A percentile compares a stretch with the other conserved stretches of the same genome.
Conservation (phyloP, 306 rosid species). For the Ceratonia siliqua region DNA sequence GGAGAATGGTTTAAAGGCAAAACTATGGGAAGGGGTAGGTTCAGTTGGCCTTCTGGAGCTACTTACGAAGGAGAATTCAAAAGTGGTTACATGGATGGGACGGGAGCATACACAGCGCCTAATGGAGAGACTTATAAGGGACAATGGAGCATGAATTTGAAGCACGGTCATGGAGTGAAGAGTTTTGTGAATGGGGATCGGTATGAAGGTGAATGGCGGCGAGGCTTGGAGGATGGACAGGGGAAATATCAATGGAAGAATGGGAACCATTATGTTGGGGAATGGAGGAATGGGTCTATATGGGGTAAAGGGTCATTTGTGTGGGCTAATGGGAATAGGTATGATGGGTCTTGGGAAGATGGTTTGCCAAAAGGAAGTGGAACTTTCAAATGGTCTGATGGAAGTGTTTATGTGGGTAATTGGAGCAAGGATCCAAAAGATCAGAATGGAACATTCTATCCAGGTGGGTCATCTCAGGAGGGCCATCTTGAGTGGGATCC, state of each 20-base stretch:
- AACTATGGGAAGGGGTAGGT: slow-evolving; percentile 78
- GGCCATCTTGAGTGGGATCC: slow-evolving; percentile 75
- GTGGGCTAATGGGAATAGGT: slow-evolving; percentile 70
- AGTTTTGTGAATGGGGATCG: slow-evolving; percentile 65
- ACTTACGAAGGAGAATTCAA: slow-evolving; percentile 92
- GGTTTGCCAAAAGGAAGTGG: slow-evolving; percentile 79
- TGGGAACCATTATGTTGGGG: slow-evolving; percentile 71
- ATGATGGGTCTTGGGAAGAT: slow-evolving; percentile 82
- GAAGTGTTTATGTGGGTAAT: slow-evolving; percentile 66
- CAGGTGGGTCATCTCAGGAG: slow-evolving; percentile 44
- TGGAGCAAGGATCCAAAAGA: slow-evolving; percentile 68
- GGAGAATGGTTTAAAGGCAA: slow-evolving; percentile 85
- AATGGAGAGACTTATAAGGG: slow-evolving; percentile 81
- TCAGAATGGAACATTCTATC: slow-evolving; percentile 61
- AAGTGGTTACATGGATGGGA: slow-evolving; percentile 80
- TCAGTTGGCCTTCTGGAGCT: slow-evolving; percentile 94
- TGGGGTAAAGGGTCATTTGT: slow-evolving; percentile 70
- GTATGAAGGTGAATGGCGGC: slow-evolving; percentile 84
- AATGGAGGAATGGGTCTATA: slow-evolving; percentile 78
- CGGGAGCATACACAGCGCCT: slow-evolving; percentile 58
- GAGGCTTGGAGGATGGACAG: slow-evolving; percentile 67
- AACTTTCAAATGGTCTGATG: slow-evolving; percentile 70
- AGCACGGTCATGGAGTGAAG: slow-evolving; percentile 75
- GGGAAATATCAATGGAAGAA: slow-evolving; percentile 82
- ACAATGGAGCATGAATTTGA: slow-evolving; percentile 78